Evolutionary conservation across 495 filamentous ascomycete species (phyloP).

Genomic region (Talaromyces proteolyticus): DNA sequence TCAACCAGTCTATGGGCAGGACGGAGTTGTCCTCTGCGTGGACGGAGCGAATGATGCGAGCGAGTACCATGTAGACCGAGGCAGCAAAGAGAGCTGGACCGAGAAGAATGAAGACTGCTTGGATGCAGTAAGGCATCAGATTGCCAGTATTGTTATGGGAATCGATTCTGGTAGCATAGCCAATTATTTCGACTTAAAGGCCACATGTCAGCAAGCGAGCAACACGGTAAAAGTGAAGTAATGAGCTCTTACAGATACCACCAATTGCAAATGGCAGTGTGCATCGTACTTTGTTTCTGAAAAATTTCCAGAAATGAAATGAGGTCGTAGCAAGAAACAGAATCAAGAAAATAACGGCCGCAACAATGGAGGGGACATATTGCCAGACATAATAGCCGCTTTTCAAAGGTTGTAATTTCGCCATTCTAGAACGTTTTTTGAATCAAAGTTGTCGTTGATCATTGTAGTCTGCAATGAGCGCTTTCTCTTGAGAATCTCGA

Average conservation of each 20-base stretch:
- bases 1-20: conserved; percentile 11
- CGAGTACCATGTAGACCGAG: conserved; percentile 53
- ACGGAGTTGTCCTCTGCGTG: conserved; percentile 27
- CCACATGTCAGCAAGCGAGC: no score
- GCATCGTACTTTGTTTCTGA: conserved; percentile 11
- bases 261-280: conserved; percentile 20
- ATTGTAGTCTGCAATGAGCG: no score
- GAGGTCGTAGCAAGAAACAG: conserved; percentile 41
- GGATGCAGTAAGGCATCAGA: conserved; percentile 18
- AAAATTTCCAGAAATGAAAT: conserved; percentile 29
- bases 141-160: conserved; percentile 11
- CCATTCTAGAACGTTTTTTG: conserved; percentile 7
- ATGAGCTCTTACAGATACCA: conserved; percentile 15
- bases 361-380: conserved; percentile 38
- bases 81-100: conserved; percentile 37
- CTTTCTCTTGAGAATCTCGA: no score
- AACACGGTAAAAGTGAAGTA: conserved; percentile 5
- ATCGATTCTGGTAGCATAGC: conserved; percentile 31
- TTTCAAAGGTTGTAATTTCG: conserved; percentile 8
- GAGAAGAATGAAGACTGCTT: conserved; percentile 24
- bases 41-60: conserved; percentile 35
- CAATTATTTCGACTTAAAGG: conserved; percentile 39
- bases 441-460: no score
- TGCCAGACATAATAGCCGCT: conserved; percentile 16
- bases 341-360: conserved; percentile 41